These are phyloP conservation scores for Pseudogymnoascus sp. DNA, from an alignment of 2,329 filamentous ascomycete genomes.

Conservation along the genomic window DNA sequence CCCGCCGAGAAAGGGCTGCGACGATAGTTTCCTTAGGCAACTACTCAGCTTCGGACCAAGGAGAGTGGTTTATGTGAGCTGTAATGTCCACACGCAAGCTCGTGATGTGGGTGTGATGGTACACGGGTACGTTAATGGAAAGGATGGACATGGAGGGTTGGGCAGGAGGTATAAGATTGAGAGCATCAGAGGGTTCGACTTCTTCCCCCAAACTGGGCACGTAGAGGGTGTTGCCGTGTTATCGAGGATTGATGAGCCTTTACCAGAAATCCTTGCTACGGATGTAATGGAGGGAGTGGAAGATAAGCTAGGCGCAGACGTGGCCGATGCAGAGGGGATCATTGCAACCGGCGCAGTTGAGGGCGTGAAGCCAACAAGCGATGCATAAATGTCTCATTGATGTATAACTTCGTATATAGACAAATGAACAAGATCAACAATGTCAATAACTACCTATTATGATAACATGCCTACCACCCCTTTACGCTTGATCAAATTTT, in stretches of 20 bases:
- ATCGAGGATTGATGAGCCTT: conserved; percentile 45
- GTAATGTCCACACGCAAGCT: conserved; percentile 96
- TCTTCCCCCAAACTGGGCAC: conserved; percentile 82
- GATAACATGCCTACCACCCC: neutral
- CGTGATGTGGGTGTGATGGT: conserved; percentile 86
- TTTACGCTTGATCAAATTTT: conserved; percentile 3
- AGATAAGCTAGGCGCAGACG: conserved; percentile 1
- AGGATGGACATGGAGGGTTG: conserved; percentile 4
- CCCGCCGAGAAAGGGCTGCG: conserved; percentile 93
- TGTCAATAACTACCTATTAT: neutral
- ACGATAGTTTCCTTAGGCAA: conserved; percentile 75
- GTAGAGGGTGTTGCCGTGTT: conserved; percentile 63
- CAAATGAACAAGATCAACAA: neutral
- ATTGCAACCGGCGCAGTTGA: conserved; percentile 5
- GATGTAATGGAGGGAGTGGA: neutral
- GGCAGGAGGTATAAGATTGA: conserved; percentile 71
- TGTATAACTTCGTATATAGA: conserved; percentile 8
- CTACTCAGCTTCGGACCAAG: conserved; percentile 69
- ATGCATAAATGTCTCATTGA: neutral
- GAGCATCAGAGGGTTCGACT: conserved; percentile 87
- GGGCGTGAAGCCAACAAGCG: neutral
- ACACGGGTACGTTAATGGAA: conserved; percentile 49
- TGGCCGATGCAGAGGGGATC: conserved; percentile 7
- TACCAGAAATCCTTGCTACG: neutral
- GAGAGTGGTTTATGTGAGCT: conserved; percentile 88